Evolutionary conservation across 1,139 yeast genomes (phyloP).

Genomic region (Sugiyamaella grinbergsii): DNA sequence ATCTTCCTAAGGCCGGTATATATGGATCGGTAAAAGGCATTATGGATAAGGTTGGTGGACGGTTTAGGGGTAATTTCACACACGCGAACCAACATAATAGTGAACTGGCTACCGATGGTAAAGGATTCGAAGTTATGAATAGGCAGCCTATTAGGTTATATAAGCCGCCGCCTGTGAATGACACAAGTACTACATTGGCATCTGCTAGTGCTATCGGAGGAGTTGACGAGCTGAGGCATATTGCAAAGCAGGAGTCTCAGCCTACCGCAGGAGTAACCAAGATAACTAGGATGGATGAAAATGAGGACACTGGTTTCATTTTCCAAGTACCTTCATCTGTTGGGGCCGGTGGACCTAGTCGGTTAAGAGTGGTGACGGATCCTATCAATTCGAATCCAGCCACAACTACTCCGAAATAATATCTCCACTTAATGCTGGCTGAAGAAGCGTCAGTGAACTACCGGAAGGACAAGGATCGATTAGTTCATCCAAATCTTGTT

Average conservation of each 20-base stretch:
- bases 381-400: slow-evolving; percentile 5
- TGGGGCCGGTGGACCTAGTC: slow-evolving; percentile 14
- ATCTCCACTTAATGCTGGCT: neutral
- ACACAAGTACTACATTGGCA: neutral
- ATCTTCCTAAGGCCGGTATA: slow-evolving; percentile 1
- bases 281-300: neutral
- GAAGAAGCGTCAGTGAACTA: slow-evolving; percentile 3
- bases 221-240: neutral
- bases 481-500: slow-evolving; percentile 1
- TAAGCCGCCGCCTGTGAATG: no score
- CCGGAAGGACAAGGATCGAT: neutral
- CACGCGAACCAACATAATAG: neutral
- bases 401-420: neutral
- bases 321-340: slow-evolving; percentile 19
- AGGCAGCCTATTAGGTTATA: slow-evolving; percentile 33
- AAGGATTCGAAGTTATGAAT: slow-evolving; percentile 36
- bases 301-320: slow-evolving; percentile 18
- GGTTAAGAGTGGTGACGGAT: slow-evolving; percentile 11
- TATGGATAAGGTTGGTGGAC: slow-evolving; percentile 18
- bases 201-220: neutral
- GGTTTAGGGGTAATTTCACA: slow-evolving; percentile 5
- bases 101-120: slow-evolving; percentile 1
- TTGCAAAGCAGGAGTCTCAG: neutral
- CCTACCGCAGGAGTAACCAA: neutral
- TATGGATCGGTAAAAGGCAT: slow-evolving; percentile 21